Percentiles rank a stretch among this genome's conserved stretches.
Conservation (phyloP, 352 stramenopile species). For the Phytophthora cactorum region DNA sequence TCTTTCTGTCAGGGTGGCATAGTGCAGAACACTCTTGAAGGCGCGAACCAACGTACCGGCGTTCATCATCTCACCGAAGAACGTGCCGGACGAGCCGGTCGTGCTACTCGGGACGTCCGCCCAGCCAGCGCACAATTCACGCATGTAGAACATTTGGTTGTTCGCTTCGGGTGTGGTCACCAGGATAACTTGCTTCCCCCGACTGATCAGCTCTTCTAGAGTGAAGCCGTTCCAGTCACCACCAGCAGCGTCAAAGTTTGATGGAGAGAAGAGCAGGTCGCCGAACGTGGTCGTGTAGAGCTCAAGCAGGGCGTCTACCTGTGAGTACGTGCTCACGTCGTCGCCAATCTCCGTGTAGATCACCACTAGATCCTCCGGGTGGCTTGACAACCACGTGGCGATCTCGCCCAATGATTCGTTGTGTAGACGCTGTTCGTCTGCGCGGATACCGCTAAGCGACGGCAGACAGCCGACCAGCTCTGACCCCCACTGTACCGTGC, state of each 20-base stretch:
- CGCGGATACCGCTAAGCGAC: slow-evolving; percentile 76
- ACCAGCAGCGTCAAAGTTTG: slow-evolving; percentile 41
- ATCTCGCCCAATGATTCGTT: slow-evolving; percentile 65
- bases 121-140: slow-evolving; percentile 52
- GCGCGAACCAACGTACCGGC: slow-evolving; percentile 51
- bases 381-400: slow-evolving; percentile 53
- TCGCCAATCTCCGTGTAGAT: slow-evolving; percentile 66
- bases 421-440: slow-evolving; percentile 60
- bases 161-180: slow-evolving; percentile 53
- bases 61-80: slow-evolving; percentile 55
- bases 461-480: slow-evolving; percentile 71
- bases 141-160: slow-evolving; percentile 66
- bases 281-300: slow-evolving; percentile 59
- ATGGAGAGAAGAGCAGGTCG: slow-evolving; percentile 56
- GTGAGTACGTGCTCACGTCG: slow-evolving; percentile 50
- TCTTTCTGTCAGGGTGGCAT: slow-evolving; percentile 53
- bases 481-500: slow-evolving; percentile 50
- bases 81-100: slow-evolving; percentile 29
- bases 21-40: slow-evolving; percentile 57
- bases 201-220: slow-evolving; percentile 48
- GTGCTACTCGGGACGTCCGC: slow-evolving; percentile 42
- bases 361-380: slow-evolving; percentile 54
- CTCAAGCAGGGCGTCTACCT: slow-evolving; percentile 49
- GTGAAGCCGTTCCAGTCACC: slow-evolving; percentile 59
- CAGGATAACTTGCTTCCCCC: slow-evolving; percentile 62